phyloP scores from a whole-genome alignment of 257 asterid species.

The Handroanthus guayacan region DNA sequence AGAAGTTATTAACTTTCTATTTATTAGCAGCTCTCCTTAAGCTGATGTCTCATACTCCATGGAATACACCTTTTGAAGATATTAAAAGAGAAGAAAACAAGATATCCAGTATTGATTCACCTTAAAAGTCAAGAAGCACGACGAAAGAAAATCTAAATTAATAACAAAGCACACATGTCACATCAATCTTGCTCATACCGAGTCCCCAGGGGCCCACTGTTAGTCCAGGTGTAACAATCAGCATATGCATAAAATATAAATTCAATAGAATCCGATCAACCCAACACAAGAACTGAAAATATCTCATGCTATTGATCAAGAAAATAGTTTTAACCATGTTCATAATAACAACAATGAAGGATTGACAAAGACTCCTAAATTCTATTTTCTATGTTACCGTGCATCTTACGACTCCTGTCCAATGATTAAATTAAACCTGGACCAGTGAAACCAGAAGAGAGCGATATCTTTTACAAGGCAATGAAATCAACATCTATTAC shows the following conservation, averaged over 20 bases:
- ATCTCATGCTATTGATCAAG: not conserved
- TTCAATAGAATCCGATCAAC: not conserved
- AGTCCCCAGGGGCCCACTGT: not conserved
- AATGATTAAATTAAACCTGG: constrained; percentile 3
- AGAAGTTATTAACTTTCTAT: not conserved
- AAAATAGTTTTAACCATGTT: not conserved
- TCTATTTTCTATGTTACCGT: not conserved
- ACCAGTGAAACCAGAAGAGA: not conserved
- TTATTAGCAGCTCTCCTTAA: not conserved
- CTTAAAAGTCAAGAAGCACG: not conserved
- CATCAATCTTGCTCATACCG: not conserved
- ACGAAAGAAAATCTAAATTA: not conserved
- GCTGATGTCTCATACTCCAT: not conserved
- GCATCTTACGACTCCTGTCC: not conserved
- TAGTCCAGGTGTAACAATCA: constrained; percentile 4
- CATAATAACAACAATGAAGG: not conserved
- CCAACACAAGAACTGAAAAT: constrained; percentile 2
- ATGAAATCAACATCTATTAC: not conserved
- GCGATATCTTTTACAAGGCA: not conserved
- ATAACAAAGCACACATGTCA: not conserved
- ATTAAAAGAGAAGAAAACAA: not conserved
- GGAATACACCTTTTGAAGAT: not conserved
- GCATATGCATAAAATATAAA: not conserved
- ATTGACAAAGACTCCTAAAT: not conserved
- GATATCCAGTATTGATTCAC: not conserved